These are phyloP conservation scores for Graphium sp. DNA, from an alignment of 2,329 filamentous ascomycete species.

Conservation along the genomic window DNA sequence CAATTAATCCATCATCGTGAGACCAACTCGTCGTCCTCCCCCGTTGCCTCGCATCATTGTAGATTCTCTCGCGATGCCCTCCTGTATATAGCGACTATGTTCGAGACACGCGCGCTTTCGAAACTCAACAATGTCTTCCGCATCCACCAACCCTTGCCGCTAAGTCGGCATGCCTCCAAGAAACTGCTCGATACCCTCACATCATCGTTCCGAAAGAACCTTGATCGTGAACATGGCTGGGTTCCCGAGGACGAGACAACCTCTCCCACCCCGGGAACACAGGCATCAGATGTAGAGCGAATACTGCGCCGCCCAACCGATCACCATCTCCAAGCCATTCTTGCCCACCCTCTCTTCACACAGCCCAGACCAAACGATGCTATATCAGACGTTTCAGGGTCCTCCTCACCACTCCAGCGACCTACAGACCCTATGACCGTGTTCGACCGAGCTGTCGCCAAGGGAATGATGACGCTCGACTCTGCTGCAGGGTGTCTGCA, in stretches of 20 bases:
- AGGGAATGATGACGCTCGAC: slow-evolving; percentile 36
- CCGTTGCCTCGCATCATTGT: too few relatives aligned
- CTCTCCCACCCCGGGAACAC: slow-evolving; percentile 6
- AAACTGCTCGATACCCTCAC: slow-evolving; percentile 39
- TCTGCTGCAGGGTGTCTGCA: slow-evolving; percentile 36
- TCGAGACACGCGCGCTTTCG: too few relatives aligned
- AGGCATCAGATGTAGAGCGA: slow-evolving; percentile 6
- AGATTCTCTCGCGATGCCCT: too few relatives aligned
- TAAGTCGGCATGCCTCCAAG: slow-evolving; percentile 31
- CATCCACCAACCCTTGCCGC: slow-evolving; percentile 33
- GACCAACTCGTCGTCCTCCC: too few relatives aligned
- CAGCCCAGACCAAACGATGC: slow-evolving; percentile 15
- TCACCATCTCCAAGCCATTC: slow-evolving; percentile 36
- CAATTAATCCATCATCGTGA: too few relatives aligned
- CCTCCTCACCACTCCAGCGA: slow-evolving; percentile 10
- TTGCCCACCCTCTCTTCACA: slow-evolving; percentile 38
- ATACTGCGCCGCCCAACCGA: slow-evolving; percentile 20
- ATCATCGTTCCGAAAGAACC: slow-evolving; percentile 36
- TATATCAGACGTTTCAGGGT: slow-evolving; percentile 6
- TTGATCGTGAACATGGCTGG: slow-evolving; percentile 40
- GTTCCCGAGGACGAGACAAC: slow-evolving; percentile 12
- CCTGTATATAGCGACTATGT: too few relatives aligned
- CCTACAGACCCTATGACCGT: slow-evolving; percentile 34
- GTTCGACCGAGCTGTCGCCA: slow-evolving; percentile 36
- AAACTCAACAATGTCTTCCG: slow-evolving; percentile 17